Evolutionary conservation across 2,329 filamentous ascomycete genomes (phyloP).

Genomic region (Ilyonectria destructans): DNA sequence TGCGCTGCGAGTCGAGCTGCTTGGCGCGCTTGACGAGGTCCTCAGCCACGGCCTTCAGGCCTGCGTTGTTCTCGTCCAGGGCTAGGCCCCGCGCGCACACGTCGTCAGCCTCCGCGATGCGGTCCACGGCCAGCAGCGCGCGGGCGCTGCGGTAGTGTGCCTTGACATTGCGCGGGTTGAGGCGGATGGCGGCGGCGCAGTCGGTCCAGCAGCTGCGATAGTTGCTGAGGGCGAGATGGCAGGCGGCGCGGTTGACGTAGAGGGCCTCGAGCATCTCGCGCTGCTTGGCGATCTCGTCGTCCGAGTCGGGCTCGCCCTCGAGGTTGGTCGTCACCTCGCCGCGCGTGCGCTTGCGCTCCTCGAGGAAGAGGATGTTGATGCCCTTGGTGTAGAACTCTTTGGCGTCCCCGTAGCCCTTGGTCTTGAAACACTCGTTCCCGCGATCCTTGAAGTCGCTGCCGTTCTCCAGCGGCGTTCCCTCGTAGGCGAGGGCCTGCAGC

Average conservation of each 20-base stretch:
- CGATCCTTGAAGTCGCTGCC: constrained; percentile 89
- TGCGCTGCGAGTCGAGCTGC: constrained; percentile 69
- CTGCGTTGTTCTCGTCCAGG: constrained; percentile 79
- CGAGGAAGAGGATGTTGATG: constrained; percentile 78
- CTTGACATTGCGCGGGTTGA: constrained; percentile 89
- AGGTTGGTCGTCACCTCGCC: constrained; percentile 54
- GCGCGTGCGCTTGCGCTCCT: constrained; percentile 70
- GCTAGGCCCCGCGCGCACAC: constrained; percentile 81
- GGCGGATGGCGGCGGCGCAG: constrained; percentile 82
- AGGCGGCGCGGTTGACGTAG: constrained; percentile 90
- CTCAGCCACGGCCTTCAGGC: constrained; percentile 74
- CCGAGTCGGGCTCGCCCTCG: constrained; percentile 54
- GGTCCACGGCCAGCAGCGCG: constrained; percentile 85
- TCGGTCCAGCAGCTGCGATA: constrained; percentile 90
- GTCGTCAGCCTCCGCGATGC: constrained; percentile 85
- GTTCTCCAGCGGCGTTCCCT: constrained; percentile 90
- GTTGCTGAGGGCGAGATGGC: constrained; percentile 90
- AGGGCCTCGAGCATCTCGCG: constrained; percentile 80
- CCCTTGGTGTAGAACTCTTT: constrained; percentile 94
- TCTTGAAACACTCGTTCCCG: constrained; percentile 89
- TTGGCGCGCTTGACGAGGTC: constrained; percentile 76
- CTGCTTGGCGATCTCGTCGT: constrained; percentile 75
- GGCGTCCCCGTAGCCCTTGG: constrained; percentile 84
- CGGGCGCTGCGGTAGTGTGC: constrained; percentile 89
- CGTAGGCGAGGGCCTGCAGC: constrained; percentile 90